A percentile compares a stretch with the other conserved stretches of the same genome.
Evolutionary conservation across 305 asterid species (phyloP).

Genomic region (Plantago lanceolata): DNA sequence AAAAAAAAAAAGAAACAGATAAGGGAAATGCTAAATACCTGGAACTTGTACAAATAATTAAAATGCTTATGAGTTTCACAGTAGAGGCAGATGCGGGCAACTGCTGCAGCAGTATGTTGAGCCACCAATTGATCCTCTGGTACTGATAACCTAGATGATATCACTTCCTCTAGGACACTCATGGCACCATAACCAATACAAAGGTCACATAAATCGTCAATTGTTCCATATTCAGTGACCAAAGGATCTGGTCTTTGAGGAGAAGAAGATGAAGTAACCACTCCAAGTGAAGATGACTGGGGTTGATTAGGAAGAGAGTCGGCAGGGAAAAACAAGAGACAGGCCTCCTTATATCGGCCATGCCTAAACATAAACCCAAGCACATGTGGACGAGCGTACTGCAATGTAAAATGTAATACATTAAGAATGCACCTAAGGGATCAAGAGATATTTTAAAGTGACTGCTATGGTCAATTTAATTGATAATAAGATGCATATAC

Average conservation of each 20-base stretch:
- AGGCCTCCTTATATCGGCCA: conserved; percentile 84
- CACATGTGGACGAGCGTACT: conserved; percentile 92
- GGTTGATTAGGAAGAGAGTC: conserved; percentile 65
- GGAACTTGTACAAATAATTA: conserved; percentile 87
- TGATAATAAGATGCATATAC: not conserved
- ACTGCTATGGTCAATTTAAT: not conserved
- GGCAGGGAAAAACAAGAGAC: conserved; percentile 78
- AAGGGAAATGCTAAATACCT: conserved; percentile 42
- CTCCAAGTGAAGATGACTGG: conserved; percentile 59
- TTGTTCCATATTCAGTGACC: conserved; percentile 85
- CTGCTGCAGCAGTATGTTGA: conserved; percentile 85
- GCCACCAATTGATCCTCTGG: conserved; percentile 54
- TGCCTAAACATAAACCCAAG: conserved; percentile 91
- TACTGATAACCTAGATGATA: conserved; percentile 51
- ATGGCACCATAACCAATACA: conserved; percentile 89
- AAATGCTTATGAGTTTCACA: conserved; percentile 94
- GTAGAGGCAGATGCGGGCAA: conserved; percentile 79
- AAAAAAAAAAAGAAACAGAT: conserved; percentile 4
- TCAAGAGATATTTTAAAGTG: conserved; percentile 18
- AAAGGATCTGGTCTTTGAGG: conserved; percentile 82
- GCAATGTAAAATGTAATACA: conserved; percentile 36
- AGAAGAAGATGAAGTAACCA: conserved; percentile 68
- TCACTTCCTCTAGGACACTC: conserved; percentile 82
- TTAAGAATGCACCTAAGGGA: conserved; percentile 19
- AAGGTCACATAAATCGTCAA: conserved; percentile 82